A percentile compares a stretch with the other conserved stretches of the same genome.
These are phyloP conservation scores for Casuarina equisetifolia DNA, from an alignment of 306 rosid species.

Conservation along the genomic window DNA sequence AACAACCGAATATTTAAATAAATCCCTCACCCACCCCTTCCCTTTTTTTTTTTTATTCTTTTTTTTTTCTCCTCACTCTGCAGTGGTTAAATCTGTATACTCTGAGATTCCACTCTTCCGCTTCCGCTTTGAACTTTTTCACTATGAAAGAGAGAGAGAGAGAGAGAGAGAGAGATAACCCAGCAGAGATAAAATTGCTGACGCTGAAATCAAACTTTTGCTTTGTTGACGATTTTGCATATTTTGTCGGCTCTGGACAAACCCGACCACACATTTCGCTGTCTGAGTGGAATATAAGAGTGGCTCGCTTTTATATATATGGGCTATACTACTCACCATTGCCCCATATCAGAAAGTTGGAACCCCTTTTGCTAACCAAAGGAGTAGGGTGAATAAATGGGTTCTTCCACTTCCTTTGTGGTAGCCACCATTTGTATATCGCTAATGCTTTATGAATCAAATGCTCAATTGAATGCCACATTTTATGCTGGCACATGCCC, in stretches of 20 bases:
- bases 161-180: not conserved
- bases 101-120: not conserved
- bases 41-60: too few species aligned
- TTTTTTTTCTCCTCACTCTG: too few species aligned
- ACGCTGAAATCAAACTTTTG: not conserved
- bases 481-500: conserved; percentile 61
- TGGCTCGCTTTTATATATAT: not conserved
- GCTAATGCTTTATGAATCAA: conserved; percentile 23
- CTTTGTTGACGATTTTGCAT: not conserved
- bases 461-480: conserved; percentile 54
- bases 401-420: conserved; percentile 7
- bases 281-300: not conserved
- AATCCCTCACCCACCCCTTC: too few species aligned
- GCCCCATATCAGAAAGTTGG: not conserved
- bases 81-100: not conserved
- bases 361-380: not conserved
- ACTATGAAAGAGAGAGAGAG: not conserved
- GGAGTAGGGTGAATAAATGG: conserved; percentile 27
- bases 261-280: not conserved
- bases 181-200: not conserved
- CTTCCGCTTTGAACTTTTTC: not conserved
- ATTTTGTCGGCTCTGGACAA: not conserved
- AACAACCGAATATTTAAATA: not conserved
- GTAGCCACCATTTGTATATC: conserved; percentile 21
- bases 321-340: not conserved